Base-by-base conservation (phyloP, 1,139 yeast species). In the Hyphopichia buzzinii region DNA sequence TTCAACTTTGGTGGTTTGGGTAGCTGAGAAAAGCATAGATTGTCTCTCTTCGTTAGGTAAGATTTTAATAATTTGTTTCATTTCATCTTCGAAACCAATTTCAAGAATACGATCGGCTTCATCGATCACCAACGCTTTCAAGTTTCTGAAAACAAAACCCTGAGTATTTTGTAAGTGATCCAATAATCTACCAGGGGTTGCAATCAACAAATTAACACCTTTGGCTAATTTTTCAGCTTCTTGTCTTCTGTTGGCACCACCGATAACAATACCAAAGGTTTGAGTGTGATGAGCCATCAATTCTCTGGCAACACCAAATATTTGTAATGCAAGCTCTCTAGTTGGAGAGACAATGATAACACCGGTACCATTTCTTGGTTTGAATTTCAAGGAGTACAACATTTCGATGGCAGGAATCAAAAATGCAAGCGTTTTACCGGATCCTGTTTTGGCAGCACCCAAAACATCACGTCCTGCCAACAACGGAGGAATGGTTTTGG, bases 371-470 rank as follows among this genome's bases (percentile, higher is more conserved):
- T 86, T 86, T 55, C 81, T 84, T 35, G 96, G 96, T 64, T 87
- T 88, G 71, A 87, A 88, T 57, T 83, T 85, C 52, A 92, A 76
- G 13, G 95, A 83, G 57, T 90, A 86, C 40, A 92, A 72, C 67
- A 89, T 69, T 65, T 92, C 98, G 44, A 94, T 82, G 30, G 97
- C 97, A 8, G 99, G 99, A 41, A 92, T 75, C 52, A 94, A 72
- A 54, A 94, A 92, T 4, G 99, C 97, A 46, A 94, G 72, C 1
- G 98, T 92, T 67, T 92, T 92, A 59, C 98, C 98, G 1, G 97
- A 89, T 32, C 98, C 98, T 1, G 98, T 92, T 66, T 92, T 90
- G 38, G 98, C 98, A 36, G 97, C 97, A 48, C 97, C 97, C 39
- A 90, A 74, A 17, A 90, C 97, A 64, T 90, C 97, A 51, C 90